Conservation (phyloP, 23 red algal genomes). For the Gracilaria domingensis region DNA sequence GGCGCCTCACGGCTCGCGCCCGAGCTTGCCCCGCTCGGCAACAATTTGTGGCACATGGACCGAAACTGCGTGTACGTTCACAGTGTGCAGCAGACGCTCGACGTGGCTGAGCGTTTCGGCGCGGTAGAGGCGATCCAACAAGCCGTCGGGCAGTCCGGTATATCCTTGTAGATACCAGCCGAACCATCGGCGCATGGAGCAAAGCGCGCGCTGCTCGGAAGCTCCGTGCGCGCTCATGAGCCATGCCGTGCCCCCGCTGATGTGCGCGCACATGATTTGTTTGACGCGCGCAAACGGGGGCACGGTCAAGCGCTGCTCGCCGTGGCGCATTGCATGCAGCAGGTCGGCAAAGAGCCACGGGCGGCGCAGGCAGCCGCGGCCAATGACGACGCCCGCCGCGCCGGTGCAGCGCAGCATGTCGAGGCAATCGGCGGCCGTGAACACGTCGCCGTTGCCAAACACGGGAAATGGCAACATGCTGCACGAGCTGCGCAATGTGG, state of each 20-base stretch:
- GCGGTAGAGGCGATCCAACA: constrained; percentile 17
- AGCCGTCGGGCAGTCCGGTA: constrained; percentile 18
- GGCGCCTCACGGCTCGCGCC: background rate
- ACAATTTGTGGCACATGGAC: background rate
- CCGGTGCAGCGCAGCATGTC: constrained; percentile 47
- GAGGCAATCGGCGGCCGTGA: constrained; percentile 46
- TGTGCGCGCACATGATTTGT: constrained; percentile 32
- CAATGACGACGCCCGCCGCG: constrained; percentile 64
- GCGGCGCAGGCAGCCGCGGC: constrained; percentile 63
- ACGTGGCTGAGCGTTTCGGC: background rate
- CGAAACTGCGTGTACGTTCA: constrained; percentile 17
- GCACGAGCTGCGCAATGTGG: constrained; percentile 39
- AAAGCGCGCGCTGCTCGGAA: background rate
- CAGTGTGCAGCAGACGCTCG: background rate
- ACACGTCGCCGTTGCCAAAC: constrained; percentile 82
- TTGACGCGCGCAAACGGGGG: constrained; percentile 38
- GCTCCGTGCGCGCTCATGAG: background rate
- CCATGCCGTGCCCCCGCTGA: background rate
- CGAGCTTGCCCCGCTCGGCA: constrained; percentile 22
- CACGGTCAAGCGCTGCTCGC: background rate
- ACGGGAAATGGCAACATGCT: constrained; percentile 56
- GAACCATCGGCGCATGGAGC: constrained; percentile 45
- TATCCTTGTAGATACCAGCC: constrained; percentile 68
- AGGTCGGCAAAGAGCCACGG: constrained; percentile 83
- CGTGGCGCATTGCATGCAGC: constrained; percentile 23